phyloP scores from a whole-genome alignment of 192 early-diverging fungal genomes.

The Dissophora ornata region DNA sequence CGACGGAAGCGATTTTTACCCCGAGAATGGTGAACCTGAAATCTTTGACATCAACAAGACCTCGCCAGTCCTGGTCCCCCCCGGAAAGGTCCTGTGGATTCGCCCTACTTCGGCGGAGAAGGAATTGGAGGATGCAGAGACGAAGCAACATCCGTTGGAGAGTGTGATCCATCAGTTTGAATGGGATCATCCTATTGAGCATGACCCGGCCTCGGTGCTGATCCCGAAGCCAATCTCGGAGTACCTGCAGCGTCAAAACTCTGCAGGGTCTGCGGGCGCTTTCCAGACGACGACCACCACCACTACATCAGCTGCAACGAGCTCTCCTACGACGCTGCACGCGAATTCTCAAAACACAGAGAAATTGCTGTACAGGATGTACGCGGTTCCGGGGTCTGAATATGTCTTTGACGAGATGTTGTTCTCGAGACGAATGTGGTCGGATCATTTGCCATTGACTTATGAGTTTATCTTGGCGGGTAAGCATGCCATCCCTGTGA shows the following conservation, averaged over 20 bases:
- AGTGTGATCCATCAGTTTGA: slow-evolving; percentile 48
- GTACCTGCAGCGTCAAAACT: slow-evolving; percentile 20
- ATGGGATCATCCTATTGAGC: slow-evolving; percentile 39
- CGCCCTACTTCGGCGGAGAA: slow-evolving; percentile 45
- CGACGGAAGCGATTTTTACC: slow-evolving; percentile 13
- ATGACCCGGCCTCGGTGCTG: slow-evolving; percentile 13
- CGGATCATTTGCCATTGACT: slow-evolving; percentile 49
- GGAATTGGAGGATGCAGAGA: slow-evolving; percentile 49
- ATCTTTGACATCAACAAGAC: slow-evolving; percentile 20
- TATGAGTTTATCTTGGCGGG: slow-evolving; percentile 53
- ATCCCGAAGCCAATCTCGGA: slow-evolving; percentile 22
- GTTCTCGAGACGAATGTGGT: slow-evolving; percentile 51
- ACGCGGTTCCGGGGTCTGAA: slow-evolving; percentile 34
- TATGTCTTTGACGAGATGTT: slow-evolving; percentile 54
- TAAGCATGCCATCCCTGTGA: slow-evolving; percentile 51
- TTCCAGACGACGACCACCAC: slow-evolving; percentile 1
- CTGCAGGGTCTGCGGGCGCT: slow-evolving; percentile 11
- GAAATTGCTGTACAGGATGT: slow-evolving; percentile 46
- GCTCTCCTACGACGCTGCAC: slow-evolving; percentile 24
- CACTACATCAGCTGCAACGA: slow-evolving; percentile 5
- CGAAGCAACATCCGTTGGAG: slow-evolving; percentile 25
- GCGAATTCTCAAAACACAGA: slow-evolving; percentile 26
- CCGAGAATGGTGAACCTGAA: background rate
- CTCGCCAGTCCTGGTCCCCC: slow-evolving; percentile 51
- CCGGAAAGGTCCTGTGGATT: slow-evolving; percentile 62